phyloP scores from a whole-genome alignment of 495 filamentous ascomycete species.

The Penicillium argentinense region DNA sequence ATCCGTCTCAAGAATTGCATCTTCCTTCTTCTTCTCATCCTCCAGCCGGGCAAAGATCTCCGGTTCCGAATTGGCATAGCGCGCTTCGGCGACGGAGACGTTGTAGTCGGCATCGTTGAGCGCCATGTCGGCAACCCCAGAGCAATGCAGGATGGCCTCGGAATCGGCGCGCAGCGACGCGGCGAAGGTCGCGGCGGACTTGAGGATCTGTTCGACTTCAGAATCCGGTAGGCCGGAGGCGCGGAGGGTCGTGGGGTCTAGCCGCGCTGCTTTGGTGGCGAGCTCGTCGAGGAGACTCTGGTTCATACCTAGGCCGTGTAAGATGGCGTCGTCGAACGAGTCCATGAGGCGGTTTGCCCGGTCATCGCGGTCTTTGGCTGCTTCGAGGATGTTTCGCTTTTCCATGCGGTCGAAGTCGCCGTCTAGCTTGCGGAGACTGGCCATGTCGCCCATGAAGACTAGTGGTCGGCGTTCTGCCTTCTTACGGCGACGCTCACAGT shows the following conservation, averaged over 20 bases:
- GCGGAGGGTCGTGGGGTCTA: slow-evolving; percentile 35
- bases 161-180: slow-evolving; percentile 47
- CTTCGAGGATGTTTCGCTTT: slow-evolving; percentile 49
- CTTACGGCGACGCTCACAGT: slow-evolving; percentile 53
- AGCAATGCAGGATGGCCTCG: slow-evolving; percentile 50
- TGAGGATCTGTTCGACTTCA: slow-evolving; percentile 47
- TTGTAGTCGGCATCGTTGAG: slow-evolving; percentile 56
- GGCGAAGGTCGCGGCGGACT: slow-evolving; percentile 40
- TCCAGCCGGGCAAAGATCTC: slow-evolving; percentile 45
- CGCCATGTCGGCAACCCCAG: slow-evolving; percentile 46
- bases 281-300: slow-evolving; percentile 53
- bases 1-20: slow-evolving; percentile 47
- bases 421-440: slow-evolving; percentile 47
- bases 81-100: slow-evolving; percentile 53
- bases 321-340: slow-evolving; percentile 51
- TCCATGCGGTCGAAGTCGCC: slow-evolving; percentile 56
- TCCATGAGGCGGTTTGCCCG: slow-evolving; percentile 55
- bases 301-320: slow-evolving; percentile 53
- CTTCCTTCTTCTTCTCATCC: slow-evolving; percentile 53
- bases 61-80: slow-evolving; percentile 43
- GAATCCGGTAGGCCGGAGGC: slow-evolving; percentile 34
- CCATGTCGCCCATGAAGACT: slow-evolving; percentile 51
- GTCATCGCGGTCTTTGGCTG: slow-evolving; percentile 49
- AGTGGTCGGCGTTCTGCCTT: slow-evolving; percentile 51
- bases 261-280: slow-evolving; percentile 35